Conservation (phyloP, 2,329 filamentous ascomycete species). For the Talaromyces sp. region DNA sequence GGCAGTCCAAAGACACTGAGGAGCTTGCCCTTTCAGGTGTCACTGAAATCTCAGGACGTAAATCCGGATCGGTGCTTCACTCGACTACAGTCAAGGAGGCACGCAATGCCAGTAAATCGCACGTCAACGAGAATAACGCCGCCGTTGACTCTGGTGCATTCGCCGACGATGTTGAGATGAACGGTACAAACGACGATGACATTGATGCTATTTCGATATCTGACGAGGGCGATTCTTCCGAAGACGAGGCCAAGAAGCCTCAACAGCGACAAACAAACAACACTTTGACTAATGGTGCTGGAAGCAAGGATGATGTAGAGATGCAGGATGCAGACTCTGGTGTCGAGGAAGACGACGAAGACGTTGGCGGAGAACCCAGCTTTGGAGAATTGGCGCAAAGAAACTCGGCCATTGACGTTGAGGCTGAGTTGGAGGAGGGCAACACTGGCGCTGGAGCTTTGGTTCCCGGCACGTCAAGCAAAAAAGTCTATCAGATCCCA, state of each 20-base stretch:
- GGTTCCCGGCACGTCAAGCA: slow-evolving; percentile 31
- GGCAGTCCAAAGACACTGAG: slow-evolving; percentile 42
- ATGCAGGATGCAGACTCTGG: slow-evolving; percentile 28
- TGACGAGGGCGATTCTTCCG: slow-evolving; percentile 24
- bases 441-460: slow-evolving; percentile 39
- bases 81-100: slow-evolving; percentile 51
- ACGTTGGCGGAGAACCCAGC: slow-evolving; percentile 56
- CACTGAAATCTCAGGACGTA: slow-evolving; percentile 42
- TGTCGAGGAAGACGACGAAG: slow-evolving; percentile 30
- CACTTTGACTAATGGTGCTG: slow-evolving; percentile 1
- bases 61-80: slow-evolving; percentile 38
- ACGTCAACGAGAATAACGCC: slow-evolving; percentile 55
- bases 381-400: slow-evolving; percentile 81
- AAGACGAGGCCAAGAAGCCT: slow-evolving; percentile 15
- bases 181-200: slow-evolving; percentile 23
- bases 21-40: slow-evolving; percentile 41
- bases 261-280: slow-evolving; percentile 20
- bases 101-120: slow-evolving; percentile 46
- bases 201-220: slow-evolving; percentile 22
- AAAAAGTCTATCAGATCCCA: slow-evolving; percentile 50
- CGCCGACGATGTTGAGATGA: slow-evolving; percentile 34
- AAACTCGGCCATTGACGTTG: slow-evolving; percentile 70
- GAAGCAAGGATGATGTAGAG: slow-evolving; percentile 29
- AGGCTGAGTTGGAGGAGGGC: slow-evolving; percentile 47
- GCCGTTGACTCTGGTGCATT: slow-evolving; percentile 49